phyloP scores from a whole-genome alignment of 2,329 filamentous ascomycete species.

The Chaetomiaceae sp. region DNA sequence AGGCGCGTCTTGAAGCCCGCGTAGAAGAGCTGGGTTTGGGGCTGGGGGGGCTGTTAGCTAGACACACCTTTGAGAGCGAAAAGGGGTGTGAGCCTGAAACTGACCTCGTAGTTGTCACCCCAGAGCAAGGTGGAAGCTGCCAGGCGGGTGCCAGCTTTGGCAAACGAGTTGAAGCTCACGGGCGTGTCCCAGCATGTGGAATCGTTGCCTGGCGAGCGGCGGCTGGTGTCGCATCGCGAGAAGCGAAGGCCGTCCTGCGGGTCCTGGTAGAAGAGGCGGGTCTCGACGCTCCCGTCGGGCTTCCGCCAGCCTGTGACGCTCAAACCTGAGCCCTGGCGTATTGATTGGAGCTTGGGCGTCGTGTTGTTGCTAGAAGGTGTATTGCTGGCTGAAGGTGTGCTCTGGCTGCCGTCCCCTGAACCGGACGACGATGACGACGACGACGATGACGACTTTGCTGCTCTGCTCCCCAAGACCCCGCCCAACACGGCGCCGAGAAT shows the following conservation, averaged over 20 bases:
- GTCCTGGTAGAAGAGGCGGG: conserved; percentile 19
- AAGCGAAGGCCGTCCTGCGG: conserved; percentile 7
- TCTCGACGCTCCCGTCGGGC: conserved; percentile 11
- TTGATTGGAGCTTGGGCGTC: background rate
- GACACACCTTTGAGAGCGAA: background rate
- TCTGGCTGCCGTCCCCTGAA: background rate
- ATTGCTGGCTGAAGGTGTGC: background rate
- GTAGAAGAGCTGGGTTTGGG: conserved; percentile 20
- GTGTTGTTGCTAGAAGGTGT: background rate
- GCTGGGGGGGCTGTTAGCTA: conserved; percentile 3
- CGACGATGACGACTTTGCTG: background rate
- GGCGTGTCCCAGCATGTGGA: conserved; percentile 15
- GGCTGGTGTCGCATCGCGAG: conserved; percentile 13
- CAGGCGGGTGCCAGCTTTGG: conserved; percentile 6
- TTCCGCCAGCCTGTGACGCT: conserved; percentile 17
- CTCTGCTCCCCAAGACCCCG: conserved; percentile 15
- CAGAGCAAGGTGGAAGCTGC: conserved; percentile 8
- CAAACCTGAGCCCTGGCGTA: conserved; percentile 15
- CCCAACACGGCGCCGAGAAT: conserved; percentile 13
- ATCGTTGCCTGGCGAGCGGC: conserved; percentile 1
- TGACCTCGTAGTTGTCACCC: conserved; percentile 5
- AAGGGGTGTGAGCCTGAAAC: background rate
- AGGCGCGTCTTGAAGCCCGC: conserved; percentile 7
- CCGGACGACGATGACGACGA: no score
- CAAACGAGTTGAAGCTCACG: background rate